phyloP scores from a whole-genome alignment of 1,139 yeast species.

The Debaryomyces udenii region DNA sequence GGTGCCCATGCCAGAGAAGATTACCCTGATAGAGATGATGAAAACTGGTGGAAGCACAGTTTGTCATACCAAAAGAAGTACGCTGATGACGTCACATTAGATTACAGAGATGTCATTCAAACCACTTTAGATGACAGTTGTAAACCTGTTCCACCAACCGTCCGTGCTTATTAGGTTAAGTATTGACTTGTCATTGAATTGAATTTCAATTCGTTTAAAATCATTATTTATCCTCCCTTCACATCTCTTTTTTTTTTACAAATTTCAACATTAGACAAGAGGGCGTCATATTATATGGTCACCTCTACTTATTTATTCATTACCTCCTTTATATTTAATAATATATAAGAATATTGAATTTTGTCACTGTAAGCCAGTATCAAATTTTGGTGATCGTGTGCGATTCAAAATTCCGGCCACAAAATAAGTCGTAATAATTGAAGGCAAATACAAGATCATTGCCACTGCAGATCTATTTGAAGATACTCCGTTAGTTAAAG shows the following conservation, averaged over 20 bases:
- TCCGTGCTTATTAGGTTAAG: slow-evolving; percentile 74
- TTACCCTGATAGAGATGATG: slow-evolving; percentile 94
- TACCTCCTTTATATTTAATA: not conserved
- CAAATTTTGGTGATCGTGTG: slow-evolving; percentile 6
- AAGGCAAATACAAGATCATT: slow-evolving; percentile 9
- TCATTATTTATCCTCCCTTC: slow-evolving; percentile 2
- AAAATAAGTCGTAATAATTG: slow-evolving; percentile 1
- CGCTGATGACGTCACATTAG: slow-evolving; percentile 74
- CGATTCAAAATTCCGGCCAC: slow-evolving; percentile 4
- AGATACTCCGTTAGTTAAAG: not conserved
- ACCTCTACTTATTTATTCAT: slow-evolving; percentile 5
- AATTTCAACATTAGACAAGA: slow-evolving; percentile 2
- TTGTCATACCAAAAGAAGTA: slow-evolving; percentile 82
- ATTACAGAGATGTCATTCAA: slow-evolving; percentile 83
- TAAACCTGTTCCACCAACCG: slow-evolving; percentile 94
- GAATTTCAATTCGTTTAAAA: slow-evolving; percentile 4
- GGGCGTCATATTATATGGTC: slow-evolving; percentile 1
- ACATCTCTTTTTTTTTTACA: not conserved
- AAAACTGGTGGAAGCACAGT: slow-evolving; percentile 96
- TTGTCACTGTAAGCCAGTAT: not conserved
- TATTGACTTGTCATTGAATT: slow-evolving; percentile 3
- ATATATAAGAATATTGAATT: not conserved
- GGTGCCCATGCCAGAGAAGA: slow-evolving; percentile 99
- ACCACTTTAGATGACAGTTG: slow-evolving; percentile 93
- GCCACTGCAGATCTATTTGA: slow-evolving; percentile 7